phyloP scores from a whole-genome alignment of 2,329 filamentous ascomycete species.

The Emergomyces pasteurianus region DNA sequence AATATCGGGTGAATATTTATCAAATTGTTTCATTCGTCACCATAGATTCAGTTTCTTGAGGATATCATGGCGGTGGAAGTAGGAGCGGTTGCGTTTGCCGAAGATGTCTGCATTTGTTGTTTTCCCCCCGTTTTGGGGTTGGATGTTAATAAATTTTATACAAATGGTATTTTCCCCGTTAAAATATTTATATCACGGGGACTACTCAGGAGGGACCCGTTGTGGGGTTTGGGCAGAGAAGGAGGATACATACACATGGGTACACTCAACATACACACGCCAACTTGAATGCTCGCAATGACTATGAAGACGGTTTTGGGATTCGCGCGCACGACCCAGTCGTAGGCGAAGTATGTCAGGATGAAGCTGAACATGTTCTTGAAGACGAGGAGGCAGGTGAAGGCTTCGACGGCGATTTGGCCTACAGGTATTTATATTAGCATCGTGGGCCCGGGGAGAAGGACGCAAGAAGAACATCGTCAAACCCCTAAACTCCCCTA shows the following conservation, averaged over 20 bases:
- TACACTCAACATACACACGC: slow-evolving; percentile 60
- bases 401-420: slow-evolving; percentile 73
- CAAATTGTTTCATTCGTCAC: slow-evolving; percentile 1
- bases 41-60: slow-evolving; percentile 34
- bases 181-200: too few species aligned
- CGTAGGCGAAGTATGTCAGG: slow-evolving; percentile 70
- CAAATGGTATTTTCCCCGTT: too few species aligned
- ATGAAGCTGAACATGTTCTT: slow-evolving; percentile 90
- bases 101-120: slow-evolving; percentile 48
- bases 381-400: slow-evolving; percentile 82
- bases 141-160: too few species aligned
- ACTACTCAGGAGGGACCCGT: too few species aligned
- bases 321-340: slow-evolving; percentile 58
- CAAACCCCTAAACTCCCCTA: too few species aligned
- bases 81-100: slow-evolving; percentile 64
- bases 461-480: too few species aligned
- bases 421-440: slow-evolving; percentile 33
- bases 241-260: slow-evolving; percentile 57
- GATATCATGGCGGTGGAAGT: slow-evolving; percentile 64
- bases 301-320: slow-evolving; percentile 53
- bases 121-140: too few species aligned
- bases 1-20: too few species aligned
- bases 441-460: not conserved
- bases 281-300: slow-evolving; percentile 65
- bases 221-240: too few species aligned